Evolutionary conservation across 140 eudicot genomes (phyloP), one percentile per base, ranked within the genome.

Genomic region (Anethum foeniculum): DNA sequence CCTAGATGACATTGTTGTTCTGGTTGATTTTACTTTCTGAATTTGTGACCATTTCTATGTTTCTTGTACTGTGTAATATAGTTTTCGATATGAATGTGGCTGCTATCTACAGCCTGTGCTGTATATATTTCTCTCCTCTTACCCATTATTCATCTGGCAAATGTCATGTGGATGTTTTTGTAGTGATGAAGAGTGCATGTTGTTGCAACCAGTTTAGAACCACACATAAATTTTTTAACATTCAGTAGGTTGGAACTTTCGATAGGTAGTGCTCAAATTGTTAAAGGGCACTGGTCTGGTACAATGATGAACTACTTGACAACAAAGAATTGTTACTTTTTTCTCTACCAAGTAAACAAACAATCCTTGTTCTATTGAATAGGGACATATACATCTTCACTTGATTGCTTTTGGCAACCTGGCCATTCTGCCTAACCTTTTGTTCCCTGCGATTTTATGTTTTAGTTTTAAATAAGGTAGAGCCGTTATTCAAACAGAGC

Each of bases 1-100:
- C 47, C 76, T 47, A 65, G 65, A 30, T 79, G 64, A 56, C 71
- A 65, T 79, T 79, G 81, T 64, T 79, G 81, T 64, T 79, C 30
- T 79, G 64, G 49, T 79, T 21, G 19, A 79, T 64, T 65, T 30
- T 56, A 47, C 47, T 32, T 79, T 68, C 74, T 79, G 43, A 7
- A 64, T 15, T 27, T 65, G 36, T 79, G 82, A 79, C 39, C 69
- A 79, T 28, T 65, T 79, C 30, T 16, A 43, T 67, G 36, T 79
- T 79, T 48, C 34, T 79, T 67, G 64, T 65, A 75, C 64, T 28
- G 21, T 64, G 62, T 47, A 79, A 67, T 64, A 43, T 73, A 79
- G 51, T 25, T 23, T 60, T 23, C 21, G 28, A 43, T 21, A 73
- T 43, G 28, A 68, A 73, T 19, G 1, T 36, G 76, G 47, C 48